Percentiles rank a stretch among this genome's conserved stretches.
phyloP scores from a whole-genome alignment of 2,329 filamentous ascomycete species.

The Lachnellula arida region DNA sequence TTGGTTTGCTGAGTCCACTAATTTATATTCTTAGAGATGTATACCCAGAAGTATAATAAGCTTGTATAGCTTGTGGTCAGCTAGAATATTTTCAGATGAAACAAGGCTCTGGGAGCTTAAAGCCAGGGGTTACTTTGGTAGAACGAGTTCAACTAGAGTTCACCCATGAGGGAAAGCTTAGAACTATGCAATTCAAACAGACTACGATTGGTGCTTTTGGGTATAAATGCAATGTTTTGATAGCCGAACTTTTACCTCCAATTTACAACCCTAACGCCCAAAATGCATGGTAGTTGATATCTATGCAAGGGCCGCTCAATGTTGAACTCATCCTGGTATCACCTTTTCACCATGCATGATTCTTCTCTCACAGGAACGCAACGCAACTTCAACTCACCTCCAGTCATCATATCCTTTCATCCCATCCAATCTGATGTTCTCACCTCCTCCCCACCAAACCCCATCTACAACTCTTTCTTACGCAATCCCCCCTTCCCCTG shows the following conservation, averaged over 20 bases:
- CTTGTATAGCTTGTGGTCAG: too few species aligned
- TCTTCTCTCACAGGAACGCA: not conserved
- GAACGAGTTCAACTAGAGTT: too few species aligned
- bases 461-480: conserved; percentile 25
- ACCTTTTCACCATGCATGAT: conserved; percentile 2
- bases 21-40: conserved; percentile 19
- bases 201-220: conserved; percentile 3
- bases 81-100: not conserved
- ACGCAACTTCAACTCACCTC: conserved; percentile 1
- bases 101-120: not conserved
- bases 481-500: conserved; percentile 31
- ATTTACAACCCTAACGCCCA: conserved; percentile 16
- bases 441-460: not conserved
- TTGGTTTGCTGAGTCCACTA: not conserved
- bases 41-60: conserved; percentile 7
- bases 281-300: conserved; percentile 29
- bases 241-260: not conserved
- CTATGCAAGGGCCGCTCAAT: conserved; percentile 20
- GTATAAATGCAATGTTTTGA: not conserved
- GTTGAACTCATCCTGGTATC: conserved; percentile 23
- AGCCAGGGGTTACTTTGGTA: too few species aligned
- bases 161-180: too few species aligned
- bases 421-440: not conserved
- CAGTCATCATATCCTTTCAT: not conserved
- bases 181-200: too few species aligned